phyloP scores from a whole-genome alignment of 1,284 basidiomycete species.

The Trametes sp. region DNA sequence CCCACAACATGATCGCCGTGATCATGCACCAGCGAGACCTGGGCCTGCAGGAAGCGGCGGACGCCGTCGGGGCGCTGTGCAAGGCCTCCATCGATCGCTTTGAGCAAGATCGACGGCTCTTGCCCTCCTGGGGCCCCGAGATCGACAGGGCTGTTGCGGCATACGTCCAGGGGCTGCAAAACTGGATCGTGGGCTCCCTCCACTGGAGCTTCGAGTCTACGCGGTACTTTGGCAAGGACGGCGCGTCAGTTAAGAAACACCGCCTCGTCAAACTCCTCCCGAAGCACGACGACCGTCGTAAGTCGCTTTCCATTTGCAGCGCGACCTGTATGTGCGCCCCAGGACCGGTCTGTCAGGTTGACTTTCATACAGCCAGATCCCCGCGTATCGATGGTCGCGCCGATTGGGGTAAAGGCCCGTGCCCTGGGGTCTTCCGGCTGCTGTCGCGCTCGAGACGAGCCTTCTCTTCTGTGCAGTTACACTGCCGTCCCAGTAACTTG shows the following conservation, averaged over 20 bases:
- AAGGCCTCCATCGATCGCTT: slow-evolving; percentile 38
- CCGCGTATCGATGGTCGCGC: slow-evolving; percentile 6
- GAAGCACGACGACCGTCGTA: slow-evolving; percentile 14
- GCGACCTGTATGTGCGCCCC: not conserved
- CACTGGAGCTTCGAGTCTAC: slow-evolving; percentile 45
- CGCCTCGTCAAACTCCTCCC: slow-evolving; percentile 40
- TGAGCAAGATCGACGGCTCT: slow-evolving; percentile 29
- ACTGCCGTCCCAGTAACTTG: slow-evolving; percentile 22
- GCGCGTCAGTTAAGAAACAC: slow-evolving; percentile 38
- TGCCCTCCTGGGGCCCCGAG: slow-evolving; percentile 42
- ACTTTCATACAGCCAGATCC: slow-evolving; percentile 16
- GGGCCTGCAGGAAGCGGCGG: slow-evolving; percentile 40
- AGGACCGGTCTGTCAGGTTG: slow-evolving; percentile 18
- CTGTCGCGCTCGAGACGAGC: slow-evolving; percentile 16
- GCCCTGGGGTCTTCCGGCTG: slow-evolving; percentile 7
- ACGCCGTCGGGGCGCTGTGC: slow-evolving; percentile 41
- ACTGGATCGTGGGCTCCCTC: slow-evolving; percentile 44
- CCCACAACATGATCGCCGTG: slow-evolving; percentile 42
- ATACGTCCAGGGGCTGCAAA: slow-evolving; percentile 41
- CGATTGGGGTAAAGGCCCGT: slow-evolving; percentile 1
- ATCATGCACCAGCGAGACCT: slow-evolving; percentile 37
- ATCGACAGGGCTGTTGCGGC: slow-evolving; percentile 40
- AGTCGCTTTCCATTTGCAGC: slow-evolving; percentile 7
- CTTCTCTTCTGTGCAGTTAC: slow-evolving; percentile 21
- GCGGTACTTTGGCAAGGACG: slow-evolving; percentile 43